Evolutionary conservation across 805 yeast genomes (phyloP).

Genomic region (Clavispora carvajalis): DNA sequence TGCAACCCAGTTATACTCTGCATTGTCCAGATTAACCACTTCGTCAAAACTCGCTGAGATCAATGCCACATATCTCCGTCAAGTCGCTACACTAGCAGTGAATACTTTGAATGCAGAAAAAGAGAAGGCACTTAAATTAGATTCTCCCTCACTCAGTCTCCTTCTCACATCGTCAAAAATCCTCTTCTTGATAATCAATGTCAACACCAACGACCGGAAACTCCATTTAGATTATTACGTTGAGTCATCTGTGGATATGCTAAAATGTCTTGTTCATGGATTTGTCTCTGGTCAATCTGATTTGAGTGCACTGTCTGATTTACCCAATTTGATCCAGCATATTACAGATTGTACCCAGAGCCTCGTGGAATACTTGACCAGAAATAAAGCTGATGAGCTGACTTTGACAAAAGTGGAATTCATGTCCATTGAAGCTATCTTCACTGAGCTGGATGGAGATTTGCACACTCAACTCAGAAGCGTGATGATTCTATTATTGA

Average conservation of each 20-base stretch:
- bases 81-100: neutral
- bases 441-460: slow-evolving; percentile 23
- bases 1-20: neutral
- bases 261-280: neutral
- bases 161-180: slow-evolving; percentile 31
- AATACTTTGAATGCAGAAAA: neutral
- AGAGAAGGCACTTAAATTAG: neutral
- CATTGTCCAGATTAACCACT: slow-evolving; percentile 16
- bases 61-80: neutral
- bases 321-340: neutral
- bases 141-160: neutral
- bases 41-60: slow-evolving; percentile 8
- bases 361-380: neutral
- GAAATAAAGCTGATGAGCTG: slow-evolving; percentile 37
- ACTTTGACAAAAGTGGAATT: slow-evolving; percentile 57
- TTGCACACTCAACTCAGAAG: slow-evolving; percentile 23
- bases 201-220: slow-evolving; percentile 37
- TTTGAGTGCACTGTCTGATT: neutral
- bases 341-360: slow-evolving; percentile 8
- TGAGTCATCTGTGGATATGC: slow-evolving; percentile 13
- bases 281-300: neutral
- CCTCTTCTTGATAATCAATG: slow-evolving; percentile 37
- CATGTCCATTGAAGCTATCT: slow-evolving; percentile 38
- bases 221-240: slow-evolving; percentile 44
- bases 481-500: slow-evolving; percentile 24